Evolutionary conservation across 306 rosid species (phyloP), one percentile per base, ranked within the genome.

Genomic region (Dalbergia oliveri): DNA sequence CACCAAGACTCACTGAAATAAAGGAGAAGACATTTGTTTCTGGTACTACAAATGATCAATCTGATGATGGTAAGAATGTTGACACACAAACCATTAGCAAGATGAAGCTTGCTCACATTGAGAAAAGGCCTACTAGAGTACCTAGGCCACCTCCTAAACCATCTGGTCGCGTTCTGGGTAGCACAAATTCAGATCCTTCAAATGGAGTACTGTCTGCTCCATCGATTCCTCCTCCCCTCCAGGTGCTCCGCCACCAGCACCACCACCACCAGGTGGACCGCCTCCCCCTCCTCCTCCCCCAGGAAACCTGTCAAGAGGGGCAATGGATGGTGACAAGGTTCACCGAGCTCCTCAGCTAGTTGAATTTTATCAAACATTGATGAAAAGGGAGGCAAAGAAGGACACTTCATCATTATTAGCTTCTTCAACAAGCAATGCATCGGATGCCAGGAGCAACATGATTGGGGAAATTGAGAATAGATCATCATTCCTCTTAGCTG

Each of bases 351-450:
- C 98, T 31, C 88, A 91, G 73, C 85, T 89, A 14, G 98, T 96
- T 79, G 99, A 96, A 80, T 96, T 96, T 59, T 96, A 96, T 82
- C 99, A 96, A 86, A 26, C 99, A 74, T 82, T 93, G 87, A 93
- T 96, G 99, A 96, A 93, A 79, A 89, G 98, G 66, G 99, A 93
- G 76, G 97, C 98, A 23, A 96, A 91, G 92, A 96, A 89, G 90
- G 97, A 96, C 66, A 87, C 97, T 58, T 72, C 97, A 6, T 67
- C 96, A 10, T 80, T 92, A 4, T 72, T 93, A 71, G 67, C 86
- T 79, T 91, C 97, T 82, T 80, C 93, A 71, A 75, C 90, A 65
- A 86, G 93, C 34, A 90, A 88, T 79, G 87, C 91, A 67, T 88
- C 97, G 47, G 94, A 92, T 85, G 98, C 92, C 6, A 90, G 90